A percentile compares a stretch with the other conserved stretches of the same genome.
These are phyloP conservation scores for Quercus phellos DNA, from an alignment of 331 rosid genomes.

Conservation along the genomic window DNA sequence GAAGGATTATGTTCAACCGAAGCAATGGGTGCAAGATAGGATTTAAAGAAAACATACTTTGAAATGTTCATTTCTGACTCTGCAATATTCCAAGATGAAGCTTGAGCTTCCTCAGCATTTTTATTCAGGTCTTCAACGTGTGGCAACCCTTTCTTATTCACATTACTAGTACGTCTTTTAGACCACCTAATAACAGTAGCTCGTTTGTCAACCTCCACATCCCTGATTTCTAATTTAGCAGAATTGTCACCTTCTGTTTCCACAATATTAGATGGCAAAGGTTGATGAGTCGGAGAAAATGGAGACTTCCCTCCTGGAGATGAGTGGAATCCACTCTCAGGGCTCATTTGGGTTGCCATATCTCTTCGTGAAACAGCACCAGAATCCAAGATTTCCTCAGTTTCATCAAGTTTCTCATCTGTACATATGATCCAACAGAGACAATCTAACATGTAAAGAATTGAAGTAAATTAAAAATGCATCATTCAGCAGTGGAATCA, in stretches of 20 bases:
- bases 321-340: slow-evolving; percentile 33
- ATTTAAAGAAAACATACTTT: slow-evolving; percentile 38
- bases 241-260: slow-evolving; percentile 29
- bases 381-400: slow-evolving; percentile 24
- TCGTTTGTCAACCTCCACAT: slow-evolving; percentile 71
- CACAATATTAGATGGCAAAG: slow-evolving; percentile 17
- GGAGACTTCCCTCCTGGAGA: slow-evolving; percentile 30
- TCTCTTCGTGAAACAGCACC: slow-evolving; percentile 42
- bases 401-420: slow-evolving; percentile 46
- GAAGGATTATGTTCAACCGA: background rate
- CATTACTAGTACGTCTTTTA: slow-evolving; percentile 29
- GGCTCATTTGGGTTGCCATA: slow-evolving; percentile 70
- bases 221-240: slow-evolving; percentile 56
- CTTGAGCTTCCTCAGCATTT: slow-evolving; percentile 24
- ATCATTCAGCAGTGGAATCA: background rate
- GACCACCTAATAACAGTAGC: slow-evolving; percentile 42
- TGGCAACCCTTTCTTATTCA: slow-evolving; percentile 11
- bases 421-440: slow-evolving; percentile 14
- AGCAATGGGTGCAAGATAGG: background rate
- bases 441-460: background rate
- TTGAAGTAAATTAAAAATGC: background rate
- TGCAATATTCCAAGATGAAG: slow-evolving; percentile 46
- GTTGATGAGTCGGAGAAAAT: slow-evolving; percentile 31
- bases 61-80: slow-evolving; percentile 52
- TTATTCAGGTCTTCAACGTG: slow-evolving; percentile 29